Evolutionary conservation across 2,329 filamentous ascomycete genomes (phyloP), one percentile per base, ranked within the genome.

Genomic region (Colletotrichum endophyticum): DNA sequence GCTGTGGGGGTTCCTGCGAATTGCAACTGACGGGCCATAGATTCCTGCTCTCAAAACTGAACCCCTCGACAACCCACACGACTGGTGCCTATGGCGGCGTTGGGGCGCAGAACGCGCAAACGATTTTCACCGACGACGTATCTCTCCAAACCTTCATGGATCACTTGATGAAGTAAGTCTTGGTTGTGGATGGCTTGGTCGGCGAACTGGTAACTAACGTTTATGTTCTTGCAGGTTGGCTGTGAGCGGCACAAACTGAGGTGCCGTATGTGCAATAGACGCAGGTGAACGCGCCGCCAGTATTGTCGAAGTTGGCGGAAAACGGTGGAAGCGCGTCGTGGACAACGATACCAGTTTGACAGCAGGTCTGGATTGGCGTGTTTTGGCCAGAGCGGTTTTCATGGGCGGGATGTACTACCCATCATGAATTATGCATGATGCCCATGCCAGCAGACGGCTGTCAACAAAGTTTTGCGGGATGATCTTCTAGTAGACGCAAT

Each of bases 141-240:
- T 98, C 96, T 71, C 88, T 99, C 83, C 96, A 99, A 86, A 99
- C 96, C 2, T 99, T 99, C 84, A 99, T 99, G 97, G 97, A 99
- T 82, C 96, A 99, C 87, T 89, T 99, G 84, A 99, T 99, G 97
- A 99, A 99, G 95, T 96, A 89, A 87, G 94, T 36, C 16, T 16
- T 59, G 16, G 39, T 39, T 34, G 77, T 12, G 71, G 27, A 70
- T 5, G 11, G 36, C 28, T 13, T 64, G 63, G 12, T 36, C 68
- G 16, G 71, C 22, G 8, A 62, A 44, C 63, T 69, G 49, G 67
- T 73, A 57, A 53, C 70, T 80, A 72, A 39, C 57, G 59, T 75
- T 75, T 36, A 39, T 61, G 57, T 75, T 22, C 34, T 70, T 22
- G 19, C 66, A 90, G 91, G 81, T 85, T 93, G 83, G 91, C 92